A percentile compares a stretch with the other conserved stretches of the same genome.
Evolutionary conservation across 257 asterid genomes (phyloP).

Genomic region (Nicotiana undulata): DNA sequence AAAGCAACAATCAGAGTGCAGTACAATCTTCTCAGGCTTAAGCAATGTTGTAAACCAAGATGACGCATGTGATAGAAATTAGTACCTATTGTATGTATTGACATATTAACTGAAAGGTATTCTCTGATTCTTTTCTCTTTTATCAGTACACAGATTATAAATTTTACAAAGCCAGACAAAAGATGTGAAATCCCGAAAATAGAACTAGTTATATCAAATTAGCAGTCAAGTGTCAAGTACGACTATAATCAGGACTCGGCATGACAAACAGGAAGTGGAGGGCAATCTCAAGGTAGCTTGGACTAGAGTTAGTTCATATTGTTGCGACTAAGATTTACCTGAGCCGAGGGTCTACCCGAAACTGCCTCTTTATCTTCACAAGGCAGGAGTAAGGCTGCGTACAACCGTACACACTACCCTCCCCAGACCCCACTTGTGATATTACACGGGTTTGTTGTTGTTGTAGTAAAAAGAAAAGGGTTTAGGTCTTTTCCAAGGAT

Average conservation of each 20-base stretch:
- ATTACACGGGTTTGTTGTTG: no score
- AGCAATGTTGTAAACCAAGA: neutral
- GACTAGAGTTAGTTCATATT: neutral
- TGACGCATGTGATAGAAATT: neutral
- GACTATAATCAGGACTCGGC: neutral
- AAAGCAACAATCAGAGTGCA: slow-evolving; percentile 10
- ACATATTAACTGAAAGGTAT: neutral
- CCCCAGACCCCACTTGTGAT: no score
- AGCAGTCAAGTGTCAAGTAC: neutral
- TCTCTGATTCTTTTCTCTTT: neutral
- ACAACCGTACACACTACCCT: no score
- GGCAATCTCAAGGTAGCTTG: neutral
- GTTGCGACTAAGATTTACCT: neutral
- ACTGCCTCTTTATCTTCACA: no score
- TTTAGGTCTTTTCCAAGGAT: neutral
- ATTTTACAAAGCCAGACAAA: neutral
- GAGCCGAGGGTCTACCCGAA: no score
- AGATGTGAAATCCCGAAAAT: neutral
- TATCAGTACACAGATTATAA: neutral
- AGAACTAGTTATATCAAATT: neutral
- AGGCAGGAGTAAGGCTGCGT: no score
- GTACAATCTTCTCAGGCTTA: slow-evolving; percentile 2
- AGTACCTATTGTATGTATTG: neutral
- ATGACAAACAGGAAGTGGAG: neutral
- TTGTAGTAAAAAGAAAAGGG: neutral